Evolutionary conservation across 1,139 yeast species (phyloP), one percentile per base, ranked within the genome.

Genomic region (Pichia sp.): DNA sequence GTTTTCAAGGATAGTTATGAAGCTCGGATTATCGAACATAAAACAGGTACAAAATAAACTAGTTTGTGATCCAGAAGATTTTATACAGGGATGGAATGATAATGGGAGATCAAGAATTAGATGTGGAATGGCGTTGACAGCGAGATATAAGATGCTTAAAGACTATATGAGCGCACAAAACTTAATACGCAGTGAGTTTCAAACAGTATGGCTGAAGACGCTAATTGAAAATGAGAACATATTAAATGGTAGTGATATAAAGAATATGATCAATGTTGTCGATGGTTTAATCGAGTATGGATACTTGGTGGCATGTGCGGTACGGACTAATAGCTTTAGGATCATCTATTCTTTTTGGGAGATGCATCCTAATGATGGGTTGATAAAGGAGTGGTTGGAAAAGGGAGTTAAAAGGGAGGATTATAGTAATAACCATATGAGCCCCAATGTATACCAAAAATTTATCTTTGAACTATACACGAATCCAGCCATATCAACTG

Each of bases 301-400:
- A 8, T 43, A 51, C 36, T 33, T 64, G 16, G 49, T 53, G 24
- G 53, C 59, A 1, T 38, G 54, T n/a, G 57, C 63, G 2, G 24
- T 57, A 7, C 55, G 50, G 9, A 48, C 59, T 1, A 43, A 57
- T 2, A 54, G 56, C 45, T 31, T 42, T 0, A 31, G 42, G 6
- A 58, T 65, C n/a, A 56, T 57, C 4, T 67, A 60, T 50, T 52
- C 62, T 6, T 61, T 57, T 48, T 65, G 69, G 69, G 68, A 64
- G 40, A 47, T 33, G 12, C 50, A 60, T 50, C 59, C 63, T 6
- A 49, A 47, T 27, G 61, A 60, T 41, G 49, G 50, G 1, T 45
- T 50, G 3, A 49, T 62, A 7, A 58, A 54, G 20, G 59, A 59
- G 34, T 58, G 51, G 46, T 48, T 62, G 9, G 59, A 54, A 50